These are phyloP conservation scores for Eimeria sp. DNA, from an alignment of 169 alveolate genomes.

Conservation along the genomic window DNA sequence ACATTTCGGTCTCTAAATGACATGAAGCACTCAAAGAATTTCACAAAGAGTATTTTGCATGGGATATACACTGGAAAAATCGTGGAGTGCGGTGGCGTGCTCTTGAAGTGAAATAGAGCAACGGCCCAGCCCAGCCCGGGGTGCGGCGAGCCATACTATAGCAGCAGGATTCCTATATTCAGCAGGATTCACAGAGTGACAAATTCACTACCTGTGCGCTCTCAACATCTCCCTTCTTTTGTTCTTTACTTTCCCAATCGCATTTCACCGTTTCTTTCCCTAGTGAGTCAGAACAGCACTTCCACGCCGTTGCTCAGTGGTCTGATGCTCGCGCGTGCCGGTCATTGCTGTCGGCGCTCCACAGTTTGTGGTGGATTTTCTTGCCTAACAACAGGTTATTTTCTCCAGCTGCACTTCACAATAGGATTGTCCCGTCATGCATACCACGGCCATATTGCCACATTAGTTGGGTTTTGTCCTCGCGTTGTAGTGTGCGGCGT, in stretches of 20 bases:
- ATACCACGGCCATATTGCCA: neutral
- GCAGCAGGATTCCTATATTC: too few relatives aligned
- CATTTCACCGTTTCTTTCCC: neutral
- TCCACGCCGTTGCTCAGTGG: neutral
- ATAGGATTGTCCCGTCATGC: neutral
- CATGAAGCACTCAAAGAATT: neutral
- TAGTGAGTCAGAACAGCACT: neutral
- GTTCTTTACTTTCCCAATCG: neutral
- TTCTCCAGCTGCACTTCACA: neutral
- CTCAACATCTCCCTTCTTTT: neutral
- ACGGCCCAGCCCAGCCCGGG: slow-evolving; percentile 28
- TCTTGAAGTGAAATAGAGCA: neutral
- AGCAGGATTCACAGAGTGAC: neutral
- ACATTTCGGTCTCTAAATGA: neutral
- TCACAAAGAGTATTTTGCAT: neutral
- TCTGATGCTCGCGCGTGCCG: neutral
- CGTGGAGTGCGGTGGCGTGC: neutral
- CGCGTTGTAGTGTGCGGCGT: neutral
- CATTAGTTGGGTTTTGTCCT: neutral
- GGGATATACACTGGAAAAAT: neutral
- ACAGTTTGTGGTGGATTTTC: neutral
- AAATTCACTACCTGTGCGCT: neutral
- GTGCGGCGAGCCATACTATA: slow-evolving; percentile 10
- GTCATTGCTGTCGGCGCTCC: slow-evolving; percentile 35
- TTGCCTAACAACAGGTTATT: neutral